phyloP scores from a whole-genome alignment of 2,329 filamentous ascomycete genomes.

The Neofusicoccum kwambonambiense region DNA sequence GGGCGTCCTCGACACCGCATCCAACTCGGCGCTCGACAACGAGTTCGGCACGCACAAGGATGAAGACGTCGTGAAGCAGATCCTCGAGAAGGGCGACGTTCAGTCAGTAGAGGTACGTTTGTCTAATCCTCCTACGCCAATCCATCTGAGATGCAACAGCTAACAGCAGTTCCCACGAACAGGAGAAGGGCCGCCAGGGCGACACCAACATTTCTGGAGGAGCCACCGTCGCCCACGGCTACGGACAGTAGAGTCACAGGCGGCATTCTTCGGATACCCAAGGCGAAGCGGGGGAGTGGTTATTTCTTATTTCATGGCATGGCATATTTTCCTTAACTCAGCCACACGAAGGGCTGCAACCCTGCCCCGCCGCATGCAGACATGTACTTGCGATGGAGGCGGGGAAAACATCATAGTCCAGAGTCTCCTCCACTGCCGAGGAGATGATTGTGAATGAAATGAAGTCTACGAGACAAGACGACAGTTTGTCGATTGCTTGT shows the following conservation, averaged over 20 bases:
- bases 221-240: constrained; percentile 23
- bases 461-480: constrained; percentile 11
- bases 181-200: constrained; percentile 43
- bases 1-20: constrained; percentile 73
- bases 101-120: constrained; percentile 59
- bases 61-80: constrained; percentile 78
- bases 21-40: constrained; percentile 71
- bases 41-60: constrained; percentile 83
- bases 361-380: neutral
- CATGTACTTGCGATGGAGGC: neutral
- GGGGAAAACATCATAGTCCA: neutral
- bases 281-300: constrained; percentile 1
- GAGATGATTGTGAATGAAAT: constrained; percentile 15
- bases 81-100: constrained; percentile 71
- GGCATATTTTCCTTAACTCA: neutral
- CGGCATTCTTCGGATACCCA: constrained; percentile 2
- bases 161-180: neutral
- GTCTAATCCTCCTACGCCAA: neutral
- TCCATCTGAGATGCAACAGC: constrained; percentile 17
- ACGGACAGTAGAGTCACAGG: neutral
- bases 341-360: neutral
- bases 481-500: neutral
- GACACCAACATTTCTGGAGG: constrained; percentile 45
- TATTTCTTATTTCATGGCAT: neutral
- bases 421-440: neutral